A percentile compares a stretch with the other conserved stretches of the same genome.
These are phyloP conservation scores for Withania somnifera DNA, from an alignment of 305 asterid genomes.

Conservation along the genomic window DNA sequence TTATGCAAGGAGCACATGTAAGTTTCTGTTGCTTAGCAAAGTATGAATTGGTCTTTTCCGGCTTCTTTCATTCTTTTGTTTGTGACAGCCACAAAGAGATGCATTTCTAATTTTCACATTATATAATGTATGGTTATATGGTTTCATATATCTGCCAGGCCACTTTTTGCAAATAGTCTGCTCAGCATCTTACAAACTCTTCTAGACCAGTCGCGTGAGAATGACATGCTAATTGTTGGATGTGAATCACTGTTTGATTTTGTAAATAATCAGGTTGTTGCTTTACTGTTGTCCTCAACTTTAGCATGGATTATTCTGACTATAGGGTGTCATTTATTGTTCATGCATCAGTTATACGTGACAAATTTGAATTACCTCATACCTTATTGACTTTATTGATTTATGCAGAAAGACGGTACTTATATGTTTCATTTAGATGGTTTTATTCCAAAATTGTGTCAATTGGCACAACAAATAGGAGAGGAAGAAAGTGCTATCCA, in stretches of 20 bases:
- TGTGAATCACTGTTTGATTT: slow-evolving; percentile 87
- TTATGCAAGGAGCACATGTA: slow-evolving; percentile 97
- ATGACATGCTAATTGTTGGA: slow-evolving; percentile 73
- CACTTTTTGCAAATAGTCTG: slow-evolving; percentile 84
- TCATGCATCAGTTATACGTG: not conserved
- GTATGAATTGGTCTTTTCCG: not conserved
- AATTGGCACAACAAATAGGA: slow-evolving; percentile 84
- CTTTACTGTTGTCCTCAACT: not conserved
- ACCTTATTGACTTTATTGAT: slow-evolving; percentile 10
- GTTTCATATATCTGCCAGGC: slow-evolving; percentile 38
- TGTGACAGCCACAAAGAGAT: not conserved
- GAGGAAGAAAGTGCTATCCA: slow-evolving; percentile 53
- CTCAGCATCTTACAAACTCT: slow-evolving; percentile 63
- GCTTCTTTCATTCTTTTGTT: not conserved
- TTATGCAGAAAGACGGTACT: slow-evolving; percentile 78
- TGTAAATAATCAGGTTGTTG: slow-evolving; percentile 84
- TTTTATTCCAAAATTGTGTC: slow-evolving; percentile 89
- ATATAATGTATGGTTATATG: not conserved
- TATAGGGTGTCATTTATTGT: not conserved
- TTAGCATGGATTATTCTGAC: not conserved
- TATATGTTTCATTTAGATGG: slow-evolving; percentile 93
- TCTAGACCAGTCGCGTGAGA: slow-evolving; percentile 80
- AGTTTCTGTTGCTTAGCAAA: slow-evolving; percentile 6
- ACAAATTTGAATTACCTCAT: not conserved
- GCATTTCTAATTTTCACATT: not conserved